Base-by-base conservation (phyloP, 306 rosid species). In the Medicago arabica region DNA sequence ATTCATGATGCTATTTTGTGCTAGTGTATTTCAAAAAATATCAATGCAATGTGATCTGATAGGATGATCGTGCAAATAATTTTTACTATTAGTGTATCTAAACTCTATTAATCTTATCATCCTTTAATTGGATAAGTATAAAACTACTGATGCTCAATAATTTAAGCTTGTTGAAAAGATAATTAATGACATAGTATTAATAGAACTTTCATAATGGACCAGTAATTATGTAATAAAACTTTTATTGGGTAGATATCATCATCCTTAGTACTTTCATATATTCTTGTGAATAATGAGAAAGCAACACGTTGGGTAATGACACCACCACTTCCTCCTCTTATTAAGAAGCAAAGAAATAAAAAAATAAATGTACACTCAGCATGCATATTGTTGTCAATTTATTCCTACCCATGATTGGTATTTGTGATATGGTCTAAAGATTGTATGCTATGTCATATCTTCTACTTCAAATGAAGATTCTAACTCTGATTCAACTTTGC, bases 311-410 rank as follows among this genome's bases (percentile, higher is more conserved):
- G 64, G 25, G 38, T 36, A 44, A 75, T 75, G 79, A 49, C 75
- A 43, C 62, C 39, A 6, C 69, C 75, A 40, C 75, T 47, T 9
- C 67, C 80, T 55, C 63, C 80, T 76, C 68, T 16, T 55, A 25
- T 67, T 18, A 8, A 65, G 60, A 75, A 78, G 47, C 50, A 70
- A 18, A 43, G 41, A 72, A 61, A 68, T 40, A 71, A 76, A 44
- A 54, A 66, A 67, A 44, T 9, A 34, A 67, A 65, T 61, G 79
- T 59, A 82, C 85, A 82, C 68, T 82, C 82, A 82, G 75, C 85
- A 47, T 44, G 79, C 71, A 66, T 71, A 59, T 77, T 64, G 7
- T 50, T 28, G 25, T 72, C 67, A 47, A 57, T 59, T 72, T 72
- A 58, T 72, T 57, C 67, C 68, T 58, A 6, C 75, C 69, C 64